These are phyloP conservation scores for Teratosphaeria destructans DNA, from an alignment of 2,329 filamentous ascomycete species.

Conservation along the genomic window DNA sequence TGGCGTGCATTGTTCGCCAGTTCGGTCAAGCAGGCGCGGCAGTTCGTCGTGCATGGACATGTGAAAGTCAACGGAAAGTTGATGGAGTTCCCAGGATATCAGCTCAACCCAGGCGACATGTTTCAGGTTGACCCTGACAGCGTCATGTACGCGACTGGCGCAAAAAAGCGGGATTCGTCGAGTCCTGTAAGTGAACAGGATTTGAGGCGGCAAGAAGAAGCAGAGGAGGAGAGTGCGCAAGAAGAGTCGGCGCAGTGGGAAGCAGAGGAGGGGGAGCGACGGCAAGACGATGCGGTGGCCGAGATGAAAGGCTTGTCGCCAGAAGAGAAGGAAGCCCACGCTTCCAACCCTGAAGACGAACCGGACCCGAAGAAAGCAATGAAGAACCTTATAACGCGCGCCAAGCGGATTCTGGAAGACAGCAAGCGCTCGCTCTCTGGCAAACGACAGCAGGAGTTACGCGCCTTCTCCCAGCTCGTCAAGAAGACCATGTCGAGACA, in stretches of 20 bases:
- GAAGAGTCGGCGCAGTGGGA: constrained; percentile 5
- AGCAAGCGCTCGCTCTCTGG: constrained; percentile 45
- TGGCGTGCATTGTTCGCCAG: constrained; percentile 91
- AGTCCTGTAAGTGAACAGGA: constrained; percentile 18
- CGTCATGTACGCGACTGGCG: constrained; percentile 80
- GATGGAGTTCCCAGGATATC: constrained; percentile 89
- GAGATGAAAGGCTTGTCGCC: constrained; percentile 2
- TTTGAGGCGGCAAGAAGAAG: constrained; percentile 8
- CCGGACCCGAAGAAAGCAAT: constrained; percentile 36
- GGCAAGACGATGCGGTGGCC: constrained; percentile 13
- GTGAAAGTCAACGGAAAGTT: constrained; percentile 96
- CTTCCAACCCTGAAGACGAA: constrained; percentile 22
- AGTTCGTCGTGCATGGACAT: constrained; percentile 85
- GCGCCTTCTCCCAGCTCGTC: constrained; percentile 58
- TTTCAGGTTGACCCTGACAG: constrained; percentile 88
- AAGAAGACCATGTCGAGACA: constrained; percentile 52
- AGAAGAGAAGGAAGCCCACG: constrained; percentile 11
- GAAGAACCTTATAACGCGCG: constrained; percentile 44
- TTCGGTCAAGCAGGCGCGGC: constrained; percentile 81
- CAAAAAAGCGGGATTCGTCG: constrained; percentile 33
- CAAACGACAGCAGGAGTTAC: constrained; percentile 65
- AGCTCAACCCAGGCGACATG: constrained; percentile 93
- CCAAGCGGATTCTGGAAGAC: constrained; percentile 49
- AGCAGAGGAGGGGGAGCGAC: constrained; percentile 13
- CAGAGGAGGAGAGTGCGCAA: constrained; percentile 2